phyloP scores from a whole-genome alignment of 1,139 yeast genomes.

The Kurtzmaniella quercitrusa region DNA sequence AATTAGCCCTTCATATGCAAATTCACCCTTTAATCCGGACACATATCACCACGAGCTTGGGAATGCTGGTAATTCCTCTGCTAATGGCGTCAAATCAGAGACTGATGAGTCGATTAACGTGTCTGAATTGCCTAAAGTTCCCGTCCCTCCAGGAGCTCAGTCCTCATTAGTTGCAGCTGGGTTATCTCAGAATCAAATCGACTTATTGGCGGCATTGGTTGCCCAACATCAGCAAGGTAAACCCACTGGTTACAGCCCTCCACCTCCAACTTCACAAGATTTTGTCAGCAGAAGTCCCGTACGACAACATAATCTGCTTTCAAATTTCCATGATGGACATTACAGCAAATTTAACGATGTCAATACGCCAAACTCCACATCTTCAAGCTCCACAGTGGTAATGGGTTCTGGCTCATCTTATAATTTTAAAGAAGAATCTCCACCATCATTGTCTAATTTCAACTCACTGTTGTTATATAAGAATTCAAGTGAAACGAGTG shows the following conservation, averaged over 20 bases:
- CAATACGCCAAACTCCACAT: slow-evolving; percentile 9
- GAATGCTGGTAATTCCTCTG: slow-evolving; percentile 2
- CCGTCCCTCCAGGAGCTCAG: slow-evolving; percentile 72
- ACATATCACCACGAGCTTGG: slow-evolving; percentile 1
- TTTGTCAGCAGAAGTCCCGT: slow-evolving; percentile 13
- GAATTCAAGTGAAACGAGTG: not conserved
- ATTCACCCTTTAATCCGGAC: not conserved
- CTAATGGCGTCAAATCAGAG: not conserved
- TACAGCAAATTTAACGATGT: slow-evolving; percentile 1
- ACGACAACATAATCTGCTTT: slow-evolving; percentile 20
- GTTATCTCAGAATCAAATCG: slow-evolving; percentile 62
- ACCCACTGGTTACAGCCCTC: slow-evolving; percentile 15
- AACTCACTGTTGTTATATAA: slow-evolving; percentile 2
- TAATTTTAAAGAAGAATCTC: slow-evolving; percentile 5
- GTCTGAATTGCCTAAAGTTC: slow-evolving; percentile 49
- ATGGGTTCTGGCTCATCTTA: slow-evolving; percentile 8
- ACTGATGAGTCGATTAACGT: slow-evolving; percentile 12
- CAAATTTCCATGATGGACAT: slow-evolving; percentile 6
- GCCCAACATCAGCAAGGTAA: slow-evolving; percentile 58
- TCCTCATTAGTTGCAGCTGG: slow-evolving; percentile 62
- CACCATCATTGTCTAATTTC: slow-evolving; percentile 5
- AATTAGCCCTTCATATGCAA: not conserved
- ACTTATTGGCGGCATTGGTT: slow-evolving; percentile 64
- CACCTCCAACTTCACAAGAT: slow-evolving; percentile 5
- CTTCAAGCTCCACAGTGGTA: slow-evolving; percentile 10